Evolutionary conservation across 2,329 filamentous ascomycete genomes (phyloP), one percentile per base, ranked within the genome.

Genomic region (Pseudogymnoascus sp.): DNA sequence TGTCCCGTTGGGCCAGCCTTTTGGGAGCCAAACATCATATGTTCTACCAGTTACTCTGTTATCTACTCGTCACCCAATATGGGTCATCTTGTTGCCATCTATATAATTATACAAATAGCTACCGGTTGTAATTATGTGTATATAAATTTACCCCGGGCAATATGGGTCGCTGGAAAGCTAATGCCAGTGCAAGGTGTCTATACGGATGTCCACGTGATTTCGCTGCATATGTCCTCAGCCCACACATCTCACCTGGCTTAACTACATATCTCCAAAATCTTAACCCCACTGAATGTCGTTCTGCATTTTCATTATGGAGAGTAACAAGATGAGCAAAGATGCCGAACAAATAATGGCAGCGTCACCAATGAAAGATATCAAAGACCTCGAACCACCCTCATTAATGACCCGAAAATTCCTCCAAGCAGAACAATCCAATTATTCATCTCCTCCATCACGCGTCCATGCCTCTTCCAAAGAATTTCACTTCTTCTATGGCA

Each of bases 401-500:
- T 50, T 50, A 11, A 50, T 17, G 44, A 50, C n/a, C 9, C 44
- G 26, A 13, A 31, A 50, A 31, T 31, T 33, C n/a, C 5, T 11
- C 8, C 13, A 31, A 5, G 44, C 44, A 17, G n/a, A n/a, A 31
- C 1, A 50, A 9, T 15, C 44, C 7, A 31, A 17, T 9, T 50
- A 50, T 31, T 6, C 26, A 31, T 31, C 11, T 50, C 26, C 44
- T 4, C 9, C 44, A 1, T 3, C n/a, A 9, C 44, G 13, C 5
- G n/a, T 11, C 11, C 7, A 4, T 31, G 3, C 44, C 44, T 71
- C 70, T 50, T 61, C 63, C 41, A 67, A 64, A 31, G 68, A 64
- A 40, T 59, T 69, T 60, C 65, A 71, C 63, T 72, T 73, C 54
- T 68, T 73, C 64, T 72, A 73, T 40, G 71, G 71, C 58, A 67